Evolutionary conservation across 768 basidiomycete species (phyloP).

Genomic region (Russula virescens): DNA sequence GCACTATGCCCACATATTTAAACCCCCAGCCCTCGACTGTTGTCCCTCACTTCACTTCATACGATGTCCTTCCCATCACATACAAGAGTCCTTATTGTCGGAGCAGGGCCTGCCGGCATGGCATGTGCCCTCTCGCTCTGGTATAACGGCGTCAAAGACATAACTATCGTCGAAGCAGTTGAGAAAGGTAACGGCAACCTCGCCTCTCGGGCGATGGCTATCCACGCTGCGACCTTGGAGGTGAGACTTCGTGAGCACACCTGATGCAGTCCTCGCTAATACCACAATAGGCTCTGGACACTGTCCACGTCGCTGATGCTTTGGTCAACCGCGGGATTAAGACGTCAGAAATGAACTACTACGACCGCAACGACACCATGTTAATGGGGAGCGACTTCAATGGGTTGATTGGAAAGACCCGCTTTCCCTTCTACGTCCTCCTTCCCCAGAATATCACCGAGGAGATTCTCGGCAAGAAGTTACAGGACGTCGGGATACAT

Average conservation of each 20-base stretch:
- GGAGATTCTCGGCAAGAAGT: slow-evolving; percentile 34
- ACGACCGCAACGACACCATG: slow-evolving; percentile 28
- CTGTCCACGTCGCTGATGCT: slow-evolving; percentile 36
- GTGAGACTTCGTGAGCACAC: slow-evolving; percentile 27
- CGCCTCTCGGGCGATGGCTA: slow-evolving; percentile 40
- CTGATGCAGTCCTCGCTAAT: slow-evolving; percentile 28
- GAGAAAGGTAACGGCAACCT: slow-evolving; percentile 32
- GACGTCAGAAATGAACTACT: slow-evolving; percentile 27
- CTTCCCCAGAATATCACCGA: slow-evolving; percentile 44
- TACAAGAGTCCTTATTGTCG: slow-evolving; percentile 45
- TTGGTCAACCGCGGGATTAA: slow-evolving; percentile 38
- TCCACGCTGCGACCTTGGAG: slow-evolving; percentile 52
- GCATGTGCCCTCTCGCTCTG: slow-evolving; percentile 42
- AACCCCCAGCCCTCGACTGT: background rate
- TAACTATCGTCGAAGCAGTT: slow-evolving; percentile 41
- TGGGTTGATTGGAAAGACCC: slow-evolving; percentile 37
- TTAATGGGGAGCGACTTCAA: slow-evolving; percentile 32
- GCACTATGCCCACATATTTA: slow-evolving; percentile 3
- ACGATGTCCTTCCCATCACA: slow-evolving; percentile 31
- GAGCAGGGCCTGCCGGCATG: slow-evolving; percentile 47
- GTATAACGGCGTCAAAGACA: slow-evolving; percentile 37
- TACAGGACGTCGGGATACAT: slow-evolving; percentile 31
- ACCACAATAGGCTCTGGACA: slow-evolving; percentile 42
- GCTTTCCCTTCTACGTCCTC: slow-evolving; percentile 39
- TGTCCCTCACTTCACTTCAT: background rate